phyloP scores from a whole-genome alignment of 306 rosid species.

The Acmispon strigosus region DNA sequence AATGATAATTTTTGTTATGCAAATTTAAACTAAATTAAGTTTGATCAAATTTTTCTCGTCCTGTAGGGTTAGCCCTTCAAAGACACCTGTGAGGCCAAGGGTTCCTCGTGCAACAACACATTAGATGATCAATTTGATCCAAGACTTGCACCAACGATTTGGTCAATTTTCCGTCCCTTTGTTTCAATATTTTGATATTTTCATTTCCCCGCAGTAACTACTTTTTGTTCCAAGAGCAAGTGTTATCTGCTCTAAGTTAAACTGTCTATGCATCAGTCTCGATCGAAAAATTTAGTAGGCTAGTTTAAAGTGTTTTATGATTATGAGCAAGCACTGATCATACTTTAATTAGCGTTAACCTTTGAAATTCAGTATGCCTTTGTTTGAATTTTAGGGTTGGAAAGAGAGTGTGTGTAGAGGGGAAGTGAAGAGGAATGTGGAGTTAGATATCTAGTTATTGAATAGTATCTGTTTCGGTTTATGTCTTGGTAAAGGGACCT shows the following conservation, averaged over 20 bases:
- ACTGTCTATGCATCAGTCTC: conserved; percentile 43
- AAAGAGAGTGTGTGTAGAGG: too few relatives aligned
- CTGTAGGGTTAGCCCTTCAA: conserved; percentile 88
- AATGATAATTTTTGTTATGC: not conserved
- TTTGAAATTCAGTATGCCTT: not conserved
- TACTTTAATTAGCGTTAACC: not conserved
- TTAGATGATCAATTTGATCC: conserved; percentile 13
- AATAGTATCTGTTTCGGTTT: too few relatives aligned
- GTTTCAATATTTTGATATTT: conserved; percentile 37
- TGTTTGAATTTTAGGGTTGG: too few relatives aligned
- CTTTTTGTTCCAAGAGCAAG: conserved; percentile 32
- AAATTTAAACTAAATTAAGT: not conserved
- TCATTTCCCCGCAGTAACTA: conserved; percentile 29
- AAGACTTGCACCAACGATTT: conserved; percentile 14
- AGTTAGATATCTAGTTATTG: too few relatives aligned
- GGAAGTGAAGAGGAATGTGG: too few relatives aligned
- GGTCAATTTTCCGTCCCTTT: conserved; percentile 32
- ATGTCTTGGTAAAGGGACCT: too few relatives aligned
- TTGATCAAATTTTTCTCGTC: not conserved
- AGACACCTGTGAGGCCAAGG: conserved; percentile 87
- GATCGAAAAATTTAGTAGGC: conserved; percentile 22
- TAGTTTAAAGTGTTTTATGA: not conserved
- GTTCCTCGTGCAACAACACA: conserved; percentile 43
- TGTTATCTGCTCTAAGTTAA: conserved; percentile 38
- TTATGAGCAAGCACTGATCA: not conserved